Percentiles rank a stretch among this genome's conserved stretches.
Evolutionary conservation across 257 asterid genomes (phyloP).

Genomic region (Solanum lignicaule): DNA sequence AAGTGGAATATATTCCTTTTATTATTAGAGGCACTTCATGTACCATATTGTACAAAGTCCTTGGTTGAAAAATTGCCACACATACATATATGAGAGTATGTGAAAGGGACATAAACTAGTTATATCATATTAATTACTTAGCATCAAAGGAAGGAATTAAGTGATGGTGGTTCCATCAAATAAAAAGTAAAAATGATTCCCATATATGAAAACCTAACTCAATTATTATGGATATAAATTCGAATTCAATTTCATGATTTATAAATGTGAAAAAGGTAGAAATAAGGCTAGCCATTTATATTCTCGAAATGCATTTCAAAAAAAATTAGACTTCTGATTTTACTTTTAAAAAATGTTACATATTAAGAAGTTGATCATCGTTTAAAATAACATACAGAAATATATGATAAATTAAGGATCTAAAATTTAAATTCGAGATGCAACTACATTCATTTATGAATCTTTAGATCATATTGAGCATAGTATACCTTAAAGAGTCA

Average conservation of each 20-base stretch:
- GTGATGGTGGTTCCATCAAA: neutral
- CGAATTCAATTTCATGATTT: neutral
- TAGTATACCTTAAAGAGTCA: neutral
- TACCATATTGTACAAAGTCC: neutral
- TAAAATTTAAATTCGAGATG: neutral
- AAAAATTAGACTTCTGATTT: neutral
- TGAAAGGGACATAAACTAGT: neutral
- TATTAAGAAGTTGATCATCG: neutral
- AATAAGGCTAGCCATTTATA: neutral
- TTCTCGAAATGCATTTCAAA: neutral
- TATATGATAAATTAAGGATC: neutral
- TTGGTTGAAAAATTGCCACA: neutral
- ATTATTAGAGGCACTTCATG: neutral
- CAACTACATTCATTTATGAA: neutral
- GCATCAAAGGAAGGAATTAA: conserved; percentile 1
- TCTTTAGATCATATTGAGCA: neutral
- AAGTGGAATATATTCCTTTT: conserved; percentile 14
- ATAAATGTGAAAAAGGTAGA: neutral
- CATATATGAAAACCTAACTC: neutral
- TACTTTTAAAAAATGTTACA: neutral
- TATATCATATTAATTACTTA: neutral
- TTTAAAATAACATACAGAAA: neutral
- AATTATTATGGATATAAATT: neutral
- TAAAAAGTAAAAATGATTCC: neutral
- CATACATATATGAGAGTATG: neutral